Evolutionary conservation across 192 early-diverging fungal genomes (phyloP).

Genomic region (Geosiphon pyriformis): DNA sequence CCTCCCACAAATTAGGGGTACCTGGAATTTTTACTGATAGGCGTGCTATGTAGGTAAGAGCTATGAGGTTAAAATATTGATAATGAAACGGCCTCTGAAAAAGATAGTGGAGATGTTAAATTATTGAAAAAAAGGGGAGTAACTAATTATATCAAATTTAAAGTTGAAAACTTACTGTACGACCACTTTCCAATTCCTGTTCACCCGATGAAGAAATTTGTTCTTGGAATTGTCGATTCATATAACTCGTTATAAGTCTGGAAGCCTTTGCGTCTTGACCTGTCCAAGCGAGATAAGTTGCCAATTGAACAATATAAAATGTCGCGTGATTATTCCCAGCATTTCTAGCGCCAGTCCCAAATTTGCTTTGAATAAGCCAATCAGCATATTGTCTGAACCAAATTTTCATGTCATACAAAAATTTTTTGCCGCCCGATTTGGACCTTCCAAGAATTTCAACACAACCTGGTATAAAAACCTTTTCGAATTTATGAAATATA

Average conservation of each 20-base stretch:
- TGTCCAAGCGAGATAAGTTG: not conserved
- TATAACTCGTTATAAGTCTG: not conserved
- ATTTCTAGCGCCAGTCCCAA: not conserved
- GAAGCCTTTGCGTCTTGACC: not conserved
- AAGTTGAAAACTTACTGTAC: not conserved
- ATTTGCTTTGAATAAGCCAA: not conserved
- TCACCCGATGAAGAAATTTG: not conserved
- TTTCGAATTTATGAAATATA: no score
- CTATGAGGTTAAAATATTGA: conserved; percentile 32
- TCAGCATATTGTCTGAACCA: not conserved
- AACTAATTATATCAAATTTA: no score
- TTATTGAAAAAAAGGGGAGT: no score
- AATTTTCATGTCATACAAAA: not conserved
- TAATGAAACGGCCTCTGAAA: conserved; percentile 20
- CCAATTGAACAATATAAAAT: not conserved
- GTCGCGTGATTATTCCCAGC: not conserved
- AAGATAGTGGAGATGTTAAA: not conserved
- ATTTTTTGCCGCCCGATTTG: not conserved
- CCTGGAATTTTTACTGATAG: not conserved
- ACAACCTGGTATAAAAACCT: not conserved
- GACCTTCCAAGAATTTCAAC: not conserved
- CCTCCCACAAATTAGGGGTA: not conserved
- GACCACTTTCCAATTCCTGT: not conserved
- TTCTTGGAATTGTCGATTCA: not conserved
- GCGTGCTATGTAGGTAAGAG: conserved; percentile 5